Evolutionary conservation across 208 protist genomes (phyloP).

Genomic region (Leishmania gerbilli): DNA sequence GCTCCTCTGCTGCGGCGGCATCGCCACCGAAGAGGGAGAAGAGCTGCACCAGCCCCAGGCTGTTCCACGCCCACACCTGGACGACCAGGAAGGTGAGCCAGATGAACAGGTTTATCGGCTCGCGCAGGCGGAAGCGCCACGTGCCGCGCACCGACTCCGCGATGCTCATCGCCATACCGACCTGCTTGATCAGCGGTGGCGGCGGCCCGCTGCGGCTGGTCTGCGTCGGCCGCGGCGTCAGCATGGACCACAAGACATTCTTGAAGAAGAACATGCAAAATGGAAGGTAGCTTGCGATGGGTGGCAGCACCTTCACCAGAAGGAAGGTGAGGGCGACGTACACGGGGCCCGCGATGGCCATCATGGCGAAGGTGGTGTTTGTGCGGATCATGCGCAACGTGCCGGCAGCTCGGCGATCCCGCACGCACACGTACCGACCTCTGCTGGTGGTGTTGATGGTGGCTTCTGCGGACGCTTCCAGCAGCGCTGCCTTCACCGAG

Average conservation of each 20-base stretch:
- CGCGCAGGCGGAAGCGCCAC: conserved; percentile 62
- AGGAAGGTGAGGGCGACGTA: conserved; percentile 38
- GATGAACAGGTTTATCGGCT: conserved; percentile 52
- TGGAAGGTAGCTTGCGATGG: conserved; percentile 47
- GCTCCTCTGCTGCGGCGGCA: neutral
- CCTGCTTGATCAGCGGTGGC: conserved; percentile 10
- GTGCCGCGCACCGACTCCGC: conserved; percentile 57
- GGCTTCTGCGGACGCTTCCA: neutral
- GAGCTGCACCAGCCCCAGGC: conserved; percentile 48
- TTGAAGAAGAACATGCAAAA: conserved; percentile 65
- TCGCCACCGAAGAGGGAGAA: conserved; percentile 26
- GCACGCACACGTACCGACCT: conserved; percentile 38
- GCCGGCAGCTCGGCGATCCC: conserved; percentile 41
- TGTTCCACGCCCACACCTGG: conserved; percentile 57
- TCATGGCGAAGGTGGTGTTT: conserved; percentile 45
- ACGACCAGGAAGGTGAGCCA: conserved; percentile 43
- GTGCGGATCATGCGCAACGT: conserved; percentile 54
- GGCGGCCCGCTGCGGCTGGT: conserved; percentile 29
- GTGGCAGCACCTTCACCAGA: conserved; percentile 47
- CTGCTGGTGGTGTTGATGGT: neutral
- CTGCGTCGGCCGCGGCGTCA: conserved; percentile 53
- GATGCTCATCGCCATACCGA: conserved; percentile 49
- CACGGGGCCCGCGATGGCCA: conserved; percentile 38
- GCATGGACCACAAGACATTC: conserved; percentile 55
- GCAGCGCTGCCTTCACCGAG: conserved; percentile 10